Percentiles rank a stretch among this genome's conserved stretches.
phyloP scores from a whole-genome alignment of 306 rosid genomes.

The Argentina anserina region DNA sequence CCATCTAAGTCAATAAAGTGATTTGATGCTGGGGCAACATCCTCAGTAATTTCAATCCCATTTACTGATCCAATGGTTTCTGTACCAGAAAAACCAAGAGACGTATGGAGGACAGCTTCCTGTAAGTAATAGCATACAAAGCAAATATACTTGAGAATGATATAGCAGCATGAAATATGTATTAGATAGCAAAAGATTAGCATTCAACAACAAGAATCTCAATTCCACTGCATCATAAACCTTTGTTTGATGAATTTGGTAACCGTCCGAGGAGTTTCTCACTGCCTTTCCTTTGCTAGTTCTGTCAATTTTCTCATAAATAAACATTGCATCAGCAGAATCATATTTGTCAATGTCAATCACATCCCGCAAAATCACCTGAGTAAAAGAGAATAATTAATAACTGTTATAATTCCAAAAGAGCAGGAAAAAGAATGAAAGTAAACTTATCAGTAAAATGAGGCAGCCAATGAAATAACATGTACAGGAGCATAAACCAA shows the following conservation, averaged over 20 bases:
- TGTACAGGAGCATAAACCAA: neutral
- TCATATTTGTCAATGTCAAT: constrained; percentile 55
- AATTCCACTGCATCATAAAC: constrained; percentile 38
- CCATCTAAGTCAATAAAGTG: constrained; percentile 47
- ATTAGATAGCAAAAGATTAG: constrained; percentile 9
- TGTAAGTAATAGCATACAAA: constrained; percentile 26
- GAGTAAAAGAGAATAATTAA: constrained; percentile 21
- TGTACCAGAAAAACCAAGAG: constrained; percentile 26
- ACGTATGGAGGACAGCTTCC: constrained; percentile 31
- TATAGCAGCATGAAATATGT: constrained; percentile 12
- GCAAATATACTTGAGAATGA: constrained; percentile 9
- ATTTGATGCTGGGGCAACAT: constrained; percentile 32
- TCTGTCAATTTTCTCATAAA: constrained; percentile 36
- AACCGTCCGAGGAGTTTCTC: constrained; percentile 30
- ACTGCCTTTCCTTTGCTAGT: constrained; percentile 56
- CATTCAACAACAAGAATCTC: constrained; percentile 16
- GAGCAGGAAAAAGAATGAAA: neutral
- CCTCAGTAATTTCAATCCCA: constrained; percentile 41
- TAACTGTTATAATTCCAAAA: neutral
- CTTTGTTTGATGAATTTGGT: constrained; percentile 39
- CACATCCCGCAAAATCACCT: constrained; percentile 47
- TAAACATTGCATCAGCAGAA: constrained; percentile 34
- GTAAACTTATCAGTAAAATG: neutral
- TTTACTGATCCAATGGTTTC: constrained; percentile 38
- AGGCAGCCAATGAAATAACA: neutral